Base-by-base conservation (phyloP, 495 filamentous ascomycete genomes). In the Xylaria grammica region DNA sequence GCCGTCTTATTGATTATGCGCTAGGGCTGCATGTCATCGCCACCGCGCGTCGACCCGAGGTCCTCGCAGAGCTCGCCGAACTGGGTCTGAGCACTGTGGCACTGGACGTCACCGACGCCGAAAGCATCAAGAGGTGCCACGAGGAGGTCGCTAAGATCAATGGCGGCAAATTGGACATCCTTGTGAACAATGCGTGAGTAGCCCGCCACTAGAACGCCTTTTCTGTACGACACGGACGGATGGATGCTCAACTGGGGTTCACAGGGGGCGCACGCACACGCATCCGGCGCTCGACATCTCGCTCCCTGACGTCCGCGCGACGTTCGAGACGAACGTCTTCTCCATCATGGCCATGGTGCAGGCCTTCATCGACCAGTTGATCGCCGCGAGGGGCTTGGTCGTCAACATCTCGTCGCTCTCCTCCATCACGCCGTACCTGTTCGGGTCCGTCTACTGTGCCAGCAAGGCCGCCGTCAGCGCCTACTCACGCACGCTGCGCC, bases 241-340 rank as follows among this genome's bases (percentile, higher is more conserved):
- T 38, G 6, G 10, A 38, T 55, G 36, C 40, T 63, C 48, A 63
- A 34, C 19, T 1, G 32, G 15, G 13, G 13, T 34, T 19, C 22
- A 24, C 57, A 82, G 80, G 19, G 87, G 87, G 27, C 78, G 76
- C 48, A 79, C 74, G 3, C 77, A 82, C 63, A 81, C 82, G 6
- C 76, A 78, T 59, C 86, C 87, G 0, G 77, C 79, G 5, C 75
- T 85, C 4, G 87, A 89, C 64, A 76, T 82, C 24, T 71, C 78
- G 32, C 60, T 87, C 0, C 72, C 81, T 4, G 78, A 81, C 30
- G 84, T 85, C 1, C 84, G 79, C 63, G 67, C 72, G 53, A 79
- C 87, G 0, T 89, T 86, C 52, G 86, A 89, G 56, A 82, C 85
- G 32, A 90, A 90, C 69, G 82, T 89, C 38, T 89, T 86, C 75